Percentiles rank a stretch among this genome's conserved stretches.
Evolutionary conservation across 1,284 basidiomycete species (phyloP).

Genomic region (Cryptococcus jaspeensis): DNA sequence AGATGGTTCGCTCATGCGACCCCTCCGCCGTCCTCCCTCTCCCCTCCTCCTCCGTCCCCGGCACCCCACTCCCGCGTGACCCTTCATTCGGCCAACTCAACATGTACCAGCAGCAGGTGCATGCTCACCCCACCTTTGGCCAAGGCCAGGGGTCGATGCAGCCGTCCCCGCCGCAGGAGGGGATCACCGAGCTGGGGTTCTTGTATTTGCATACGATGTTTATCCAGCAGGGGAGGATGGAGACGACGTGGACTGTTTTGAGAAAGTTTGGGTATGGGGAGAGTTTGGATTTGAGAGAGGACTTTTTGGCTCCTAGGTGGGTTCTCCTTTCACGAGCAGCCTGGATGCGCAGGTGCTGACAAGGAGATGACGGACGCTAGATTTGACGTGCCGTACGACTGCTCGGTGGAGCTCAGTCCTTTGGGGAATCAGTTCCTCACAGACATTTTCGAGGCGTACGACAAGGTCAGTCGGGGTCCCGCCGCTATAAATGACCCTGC

Average conservation of each 20-base stretch:
- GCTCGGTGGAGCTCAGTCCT: constrained; percentile 90
- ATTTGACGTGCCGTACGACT: constrained; percentile 89
- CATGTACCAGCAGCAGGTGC: neutral
- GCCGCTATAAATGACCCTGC: neutral
- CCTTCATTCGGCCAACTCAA: constrained; percentile 23
- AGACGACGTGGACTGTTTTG: constrained; percentile 97
- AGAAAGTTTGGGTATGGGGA: constrained; percentile 95
- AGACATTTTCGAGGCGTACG: constrained; percentile 93
- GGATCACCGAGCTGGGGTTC: constrained; percentile 92
- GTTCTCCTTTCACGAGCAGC: constrained; percentile 17
- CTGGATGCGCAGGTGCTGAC: neutral
- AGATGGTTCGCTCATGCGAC: constrained; percentile 74
- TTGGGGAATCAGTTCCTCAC: constrained; percentile 96
- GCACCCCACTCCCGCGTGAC: constrained; percentile 30
- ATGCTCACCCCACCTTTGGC: too few relatives aligned
- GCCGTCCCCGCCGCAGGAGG: constrained; percentile 51
- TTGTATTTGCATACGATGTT: constrained; percentile 94
- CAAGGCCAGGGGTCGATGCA: neutral
- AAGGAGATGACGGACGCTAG: constrained; percentile 50
- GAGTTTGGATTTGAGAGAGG: constrained; percentile 83
- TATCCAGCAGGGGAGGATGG: constrained; percentile 91
- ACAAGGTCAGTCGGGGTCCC: constrained; percentile 64
- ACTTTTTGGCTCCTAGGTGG: constrained; percentile 80
- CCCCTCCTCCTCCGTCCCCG: constrained; percentile 26
- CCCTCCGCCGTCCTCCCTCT: constrained; percentile 45